Conservation (phyloP, 1,284 basidiomycete genomes). For the Hymenochaete sp. region DNA sequence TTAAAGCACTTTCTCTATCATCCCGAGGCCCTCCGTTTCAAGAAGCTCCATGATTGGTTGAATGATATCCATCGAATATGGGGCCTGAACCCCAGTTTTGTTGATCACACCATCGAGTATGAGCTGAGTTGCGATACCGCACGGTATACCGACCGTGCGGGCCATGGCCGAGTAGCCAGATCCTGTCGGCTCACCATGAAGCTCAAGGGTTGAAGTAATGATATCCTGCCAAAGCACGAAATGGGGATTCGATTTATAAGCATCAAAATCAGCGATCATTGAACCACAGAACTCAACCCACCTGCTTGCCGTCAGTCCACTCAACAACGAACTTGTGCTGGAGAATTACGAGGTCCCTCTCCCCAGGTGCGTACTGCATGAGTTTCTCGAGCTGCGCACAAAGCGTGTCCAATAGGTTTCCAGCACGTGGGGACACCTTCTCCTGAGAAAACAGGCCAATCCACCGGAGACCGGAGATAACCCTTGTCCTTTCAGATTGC, state of each 20-base stretch:
- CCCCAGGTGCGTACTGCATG: conserved; percentile 87
- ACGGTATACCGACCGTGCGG: conserved; percentile 83
- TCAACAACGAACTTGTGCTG: conserved; percentile 95
- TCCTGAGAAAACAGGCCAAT: conserved; percentile 85
- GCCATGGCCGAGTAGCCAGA: conserved; percentile 93
- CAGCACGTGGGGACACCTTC: conserved; percentile 54
- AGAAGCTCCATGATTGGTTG: conserved; percentile 70
- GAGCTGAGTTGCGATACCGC: conserved; percentile 86
- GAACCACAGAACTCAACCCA: neutral
- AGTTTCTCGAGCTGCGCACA: conserved; percentile 90
- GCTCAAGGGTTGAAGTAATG: conserved; percentile 87
- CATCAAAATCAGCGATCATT: conserved; percentile 27
- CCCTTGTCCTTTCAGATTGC: conserved; percentile 60
- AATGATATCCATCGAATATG: conserved; percentile 84
- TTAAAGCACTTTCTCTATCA: conserved; percentile 66
- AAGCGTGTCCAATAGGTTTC: conserved; percentile 90
- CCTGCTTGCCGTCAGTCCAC: conserved; percentile 63
- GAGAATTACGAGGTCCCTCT: conserved; percentile 94
- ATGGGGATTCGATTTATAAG: neutral
- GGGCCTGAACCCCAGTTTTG: conserved; percentile 77
- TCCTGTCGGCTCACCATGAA: conserved; percentile 65
- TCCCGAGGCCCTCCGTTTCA: conserved; percentile 78
- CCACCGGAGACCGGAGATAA: conserved; percentile 85
- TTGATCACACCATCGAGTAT: conserved; percentile 73
- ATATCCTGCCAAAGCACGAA: conserved; percentile 37